Conservation (phyloP, 345 rosid genomes). For the Trapa incisa region DNA sequence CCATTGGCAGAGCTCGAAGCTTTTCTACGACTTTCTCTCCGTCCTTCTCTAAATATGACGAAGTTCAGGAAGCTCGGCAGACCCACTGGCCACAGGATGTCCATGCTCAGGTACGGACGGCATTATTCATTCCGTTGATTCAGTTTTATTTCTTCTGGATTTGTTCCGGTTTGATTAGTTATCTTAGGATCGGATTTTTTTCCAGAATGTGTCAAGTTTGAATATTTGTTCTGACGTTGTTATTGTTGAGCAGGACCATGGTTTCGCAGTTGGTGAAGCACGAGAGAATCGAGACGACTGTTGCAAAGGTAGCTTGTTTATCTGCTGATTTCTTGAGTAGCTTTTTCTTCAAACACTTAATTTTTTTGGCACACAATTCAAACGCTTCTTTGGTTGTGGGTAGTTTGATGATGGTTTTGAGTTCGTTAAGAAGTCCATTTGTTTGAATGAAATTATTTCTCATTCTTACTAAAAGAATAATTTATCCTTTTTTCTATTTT, state of each 20-base stretch:
- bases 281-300: constrained; percentile 87
- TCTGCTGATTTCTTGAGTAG: background rate
- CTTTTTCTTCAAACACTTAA: too few species aligned
- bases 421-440: background rate
- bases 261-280: constrained; percentile 90
- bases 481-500: too few species aligned
- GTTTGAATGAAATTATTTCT: too few species aligned
- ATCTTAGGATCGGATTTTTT: too few species aligned
- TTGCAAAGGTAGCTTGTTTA: constrained; percentile 44
- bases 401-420: background rate
- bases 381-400: background rate
- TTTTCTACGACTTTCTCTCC: background rate
- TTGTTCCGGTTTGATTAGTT: background rate
- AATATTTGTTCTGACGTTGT: background rate
- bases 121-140: background rate
- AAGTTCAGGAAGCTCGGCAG: constrained; percentile 78
- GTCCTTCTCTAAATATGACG: constrained; percentile 34
- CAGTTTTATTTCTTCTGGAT: background rate
- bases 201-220: background rate
- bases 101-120: constrained; percentile 62
- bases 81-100: constrained; percentile 70
- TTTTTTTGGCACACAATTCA: too few species aligned
- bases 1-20: background rate
- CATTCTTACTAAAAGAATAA: too few species aligned
- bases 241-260: constrained; percentile 45